Percentiles rank a stretch among this genome's conserved stretches.
These are phyloP conservation scores for Aspergillus transmontanensis DNA, from an alignment of 2,329 filamentous ascomycete species.

Conservation along the genomic window DNA sequence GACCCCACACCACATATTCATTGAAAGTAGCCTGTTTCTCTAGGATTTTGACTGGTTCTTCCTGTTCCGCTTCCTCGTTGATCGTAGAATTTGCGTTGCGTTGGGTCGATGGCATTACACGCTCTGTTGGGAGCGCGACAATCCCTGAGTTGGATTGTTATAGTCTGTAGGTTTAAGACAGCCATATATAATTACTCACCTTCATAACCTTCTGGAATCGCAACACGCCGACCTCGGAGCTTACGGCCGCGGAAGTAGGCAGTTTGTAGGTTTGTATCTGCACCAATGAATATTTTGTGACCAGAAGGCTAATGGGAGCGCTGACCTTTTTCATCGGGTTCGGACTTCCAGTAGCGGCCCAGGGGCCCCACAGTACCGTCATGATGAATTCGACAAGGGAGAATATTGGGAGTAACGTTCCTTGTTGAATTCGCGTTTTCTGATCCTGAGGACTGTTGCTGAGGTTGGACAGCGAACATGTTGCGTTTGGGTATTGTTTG, in stretches of 20 bases:
- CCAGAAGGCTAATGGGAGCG: neutral
- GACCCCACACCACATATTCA: conserved; percentile 79
- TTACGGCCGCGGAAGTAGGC: conserved; percentile 80
- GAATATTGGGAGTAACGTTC: conserved; percentile 66
- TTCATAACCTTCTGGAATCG: conserved; percentile 71
- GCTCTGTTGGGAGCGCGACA: conserved; percentile 56
- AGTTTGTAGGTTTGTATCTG: conserved; percentile 44
- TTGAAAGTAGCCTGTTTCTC: conserved; percentile 71
- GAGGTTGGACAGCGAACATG: conserved; percentile 41
- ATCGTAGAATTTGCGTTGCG: conserved; percentile 48
- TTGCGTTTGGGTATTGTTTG: neutral
- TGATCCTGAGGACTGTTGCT: conserved; percentile 22
- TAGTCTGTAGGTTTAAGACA: neutral
- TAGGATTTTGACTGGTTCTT: conserved; percentile 59
- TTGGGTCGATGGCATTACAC: conserved; percentile 25
- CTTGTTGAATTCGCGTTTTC: conserved; percentile 21
- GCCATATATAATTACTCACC: conserved; percentile 39
- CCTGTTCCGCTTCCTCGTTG: conserved; percentile 47
- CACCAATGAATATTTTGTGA: conserved; percentile 6
- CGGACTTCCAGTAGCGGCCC: conserved; percentile 71
- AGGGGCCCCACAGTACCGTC: conserved; percentile 69
- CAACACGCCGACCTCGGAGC: conserved; percentile 67
- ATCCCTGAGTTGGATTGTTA: conserved; percentile 50
- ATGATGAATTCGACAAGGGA: conserved; percentile 80
- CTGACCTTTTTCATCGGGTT: conserved; percentile 46